Evolutionary conservation across 2,329 filamentous ascomycete species (phyloP), one percentile per base, ranked within the genome.

Genomic region (Alternaria infectoria): DNA sequence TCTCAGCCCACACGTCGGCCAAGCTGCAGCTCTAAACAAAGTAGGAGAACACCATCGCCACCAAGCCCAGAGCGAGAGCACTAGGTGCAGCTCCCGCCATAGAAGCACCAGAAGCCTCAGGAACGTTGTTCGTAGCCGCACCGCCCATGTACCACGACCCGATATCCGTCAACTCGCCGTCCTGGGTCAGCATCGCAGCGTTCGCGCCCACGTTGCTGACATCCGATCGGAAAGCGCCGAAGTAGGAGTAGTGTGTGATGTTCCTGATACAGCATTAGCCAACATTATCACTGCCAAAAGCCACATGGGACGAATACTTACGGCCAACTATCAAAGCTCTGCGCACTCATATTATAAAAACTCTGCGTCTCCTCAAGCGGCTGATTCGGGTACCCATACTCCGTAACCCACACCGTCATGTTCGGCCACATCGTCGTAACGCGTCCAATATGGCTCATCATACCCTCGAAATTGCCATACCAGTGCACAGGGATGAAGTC

Each of bases 141-240:
- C 84, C 74, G 65, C 92, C 88, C n/a, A 96, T 78, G 77, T 95
- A 96, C 89, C 90, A 91, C 3, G 86, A 85, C 0, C 92, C 92
- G 67, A 95, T 91, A 69, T 93, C 88, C 2, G 92, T 94, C 66
- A 96, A 81, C 64, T 87, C 74, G 45, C 92, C 92, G 15, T 87
- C 83, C 45, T 87, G 82, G 72, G 88, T 90, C 50, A 95, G 83
- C 83, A 96, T 90, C 1, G 89, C 87, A 1, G 86, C 88, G 64
- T 93, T 92, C 4, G 89, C 84, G 0, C 92, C 92, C 7, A 94
- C 89, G 68, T 93, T 95, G 66, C 89, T 91, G 15, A 87, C 87
- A 54, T 85, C 81, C 4, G 87, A 88, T 56, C 91, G 86, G 75
- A 95, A 95, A 9, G 90, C 86, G 49, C 91, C 92, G 71, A 93